Base-by-base conservation (phyloP, 768 basidiomycete genomes). In the Mycena albidolilacea region DNA sequence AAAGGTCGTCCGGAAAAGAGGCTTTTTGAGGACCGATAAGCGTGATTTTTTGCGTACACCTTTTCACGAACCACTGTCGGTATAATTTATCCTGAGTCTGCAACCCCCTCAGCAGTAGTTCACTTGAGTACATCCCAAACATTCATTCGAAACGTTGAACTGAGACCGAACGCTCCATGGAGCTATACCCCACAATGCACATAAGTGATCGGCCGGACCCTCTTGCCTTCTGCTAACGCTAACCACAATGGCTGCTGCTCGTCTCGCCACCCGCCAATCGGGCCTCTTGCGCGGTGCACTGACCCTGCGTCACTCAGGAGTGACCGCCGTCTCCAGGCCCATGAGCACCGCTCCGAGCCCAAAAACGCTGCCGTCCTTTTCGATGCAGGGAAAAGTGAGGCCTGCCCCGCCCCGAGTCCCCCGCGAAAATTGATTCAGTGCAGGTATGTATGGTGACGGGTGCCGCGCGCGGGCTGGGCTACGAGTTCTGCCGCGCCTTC, bases 371-470 rank as follows among this genome's bases (percentile, higher is more conserved):
- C 89, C 92, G 11, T 87, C 89, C 37, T 93, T 97, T 79, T 96
- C 95, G 11, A 88, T 97, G 85, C 85, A 90, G 79, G 88, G 88
- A 79, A 96, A 94, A 87, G 95, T 92, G 63, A 75, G 82, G 38
- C 69, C 35, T 19, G 62, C 50, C 67, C 67, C 19, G 62, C 50
- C 67, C 67, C 58, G 3, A 69, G 15, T 68, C 37, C 46, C 30
- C 15, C 43, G 44, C 38, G 37, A 17, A 23, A 69, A 41, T 63
- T 69, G 19, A 64, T 58, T 38, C 72, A 44, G 41, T 30, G 48
- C 78, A 97, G 92, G 96, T 96, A 66, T 95, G 95, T 83, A 85
- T 97, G 77, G 92, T 99, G 63, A 99, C 97, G 48, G 97, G 97
- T 58, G 97, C 92, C 66, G 97, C 97, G 14, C 88, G 94, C 78